Conservation (phyloP, 1,284 basidiomycete genomes). For the Leccinum glutinopallens region DNA sequence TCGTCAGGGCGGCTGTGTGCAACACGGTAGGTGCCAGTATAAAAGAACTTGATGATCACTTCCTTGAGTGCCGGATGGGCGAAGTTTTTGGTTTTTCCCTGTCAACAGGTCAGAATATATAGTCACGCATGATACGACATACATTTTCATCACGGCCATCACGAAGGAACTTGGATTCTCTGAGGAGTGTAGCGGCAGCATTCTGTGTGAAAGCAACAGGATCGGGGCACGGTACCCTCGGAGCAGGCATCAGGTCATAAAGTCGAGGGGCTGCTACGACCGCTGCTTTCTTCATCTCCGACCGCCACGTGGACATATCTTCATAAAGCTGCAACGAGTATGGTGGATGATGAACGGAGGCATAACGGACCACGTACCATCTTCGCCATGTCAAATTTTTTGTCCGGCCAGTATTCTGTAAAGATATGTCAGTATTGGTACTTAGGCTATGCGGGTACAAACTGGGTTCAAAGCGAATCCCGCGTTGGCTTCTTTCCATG, state of each 20-base stretch:
- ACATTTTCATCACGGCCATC: not conserved
- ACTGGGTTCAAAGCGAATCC: not conserved
- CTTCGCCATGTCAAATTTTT: not conserved
- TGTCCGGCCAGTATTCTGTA: not conserved
- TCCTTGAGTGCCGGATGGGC: constrained; percentile 1
- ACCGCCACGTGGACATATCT: constrained; percentile 1
- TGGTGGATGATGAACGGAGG: not conserved
- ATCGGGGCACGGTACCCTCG: not conserved
- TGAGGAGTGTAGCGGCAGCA: not conserved
- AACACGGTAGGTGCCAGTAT: not conserved
- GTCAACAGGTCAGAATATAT: constrained; percentile 1
- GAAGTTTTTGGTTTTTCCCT: not conserved
- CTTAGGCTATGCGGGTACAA: not conserved
- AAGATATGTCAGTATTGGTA: not conserved
- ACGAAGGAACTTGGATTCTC: not conserved
- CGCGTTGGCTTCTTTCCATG: not conserved
- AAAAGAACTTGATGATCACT: not conserved
- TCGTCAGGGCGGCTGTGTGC: not conserved
- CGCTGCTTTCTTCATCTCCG: not conserved
- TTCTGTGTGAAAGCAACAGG: not conserved
- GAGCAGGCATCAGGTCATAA: not conserved
- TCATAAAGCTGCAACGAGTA: not conserved
- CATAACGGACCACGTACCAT: not conserved
- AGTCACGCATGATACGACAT: not conserved
- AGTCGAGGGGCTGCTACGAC: not conserved